These are phyloP conservation scores for Gloeophyllum trabeum DNA, from an alignment of 768 basidiomycete genomes.

Conservation along the genomic window DNA sequence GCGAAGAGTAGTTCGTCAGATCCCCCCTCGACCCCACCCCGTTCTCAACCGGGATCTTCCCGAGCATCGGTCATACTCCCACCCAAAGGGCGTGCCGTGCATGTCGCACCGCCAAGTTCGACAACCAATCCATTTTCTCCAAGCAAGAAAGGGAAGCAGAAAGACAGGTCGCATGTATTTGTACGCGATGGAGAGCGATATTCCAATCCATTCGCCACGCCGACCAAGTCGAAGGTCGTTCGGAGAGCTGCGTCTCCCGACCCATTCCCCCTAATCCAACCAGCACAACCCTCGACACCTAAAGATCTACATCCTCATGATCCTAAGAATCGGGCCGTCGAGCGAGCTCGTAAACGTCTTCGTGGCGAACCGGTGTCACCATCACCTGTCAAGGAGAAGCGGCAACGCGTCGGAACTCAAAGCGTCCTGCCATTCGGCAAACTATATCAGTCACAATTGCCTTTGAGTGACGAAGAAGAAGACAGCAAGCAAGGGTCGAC, in stretches of 20 bases:
- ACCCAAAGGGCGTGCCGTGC: conserved; percentile 38
- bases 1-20: too few species aligned
- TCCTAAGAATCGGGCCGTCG: conserved; percentile 32
- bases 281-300: conserved; percentile 5
- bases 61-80: conserved; percentile 25
- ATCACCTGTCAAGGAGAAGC: conserved; percentile 70
- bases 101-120: conserved; percentile 37
- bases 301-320: conserved; percentile 8
- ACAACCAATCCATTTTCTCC: conserved; percentile 76
- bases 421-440: conserved; percentile 25
- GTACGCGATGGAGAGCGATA: too few species aligned
- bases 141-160: too few species aligned
- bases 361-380: conserved; percentile 79
- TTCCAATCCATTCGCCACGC: conserved; percentile 38
- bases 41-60: conserved; percentile 15
- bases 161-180: too few species aligned
- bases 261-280: conserved; percentile 26
- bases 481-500: conserved; percentile 14
- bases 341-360: conserved; percentile 68
- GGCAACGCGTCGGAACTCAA: conserved; percentile 41
- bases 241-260: conserved; percentile 21
- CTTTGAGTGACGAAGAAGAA: conserved; percentile 8
- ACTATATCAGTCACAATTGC: too few species aligned
- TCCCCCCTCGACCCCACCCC: conserved; percentile 22
- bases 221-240: conserved; percentile 22